phyloP scores from a whole-genome alignment of 2,329 filamentous ascomycete species.

The Sporothrix variecibatus region DNA sequence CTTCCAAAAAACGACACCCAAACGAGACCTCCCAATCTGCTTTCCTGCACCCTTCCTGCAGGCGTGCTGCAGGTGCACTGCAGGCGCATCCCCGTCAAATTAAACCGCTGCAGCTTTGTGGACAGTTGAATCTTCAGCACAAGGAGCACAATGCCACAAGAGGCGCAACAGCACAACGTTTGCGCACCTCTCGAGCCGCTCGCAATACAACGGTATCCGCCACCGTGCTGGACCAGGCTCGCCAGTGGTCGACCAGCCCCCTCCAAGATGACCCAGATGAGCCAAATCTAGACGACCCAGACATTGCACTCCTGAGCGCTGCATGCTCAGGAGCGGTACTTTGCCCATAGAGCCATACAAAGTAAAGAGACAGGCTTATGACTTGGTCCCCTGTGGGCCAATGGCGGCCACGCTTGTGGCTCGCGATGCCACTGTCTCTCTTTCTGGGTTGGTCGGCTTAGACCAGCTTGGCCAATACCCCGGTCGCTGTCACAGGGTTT shows the following conservation, averaged over 20 bases:
- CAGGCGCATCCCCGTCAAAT: constrained; percentile 22
- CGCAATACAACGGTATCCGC: constrained; percentile 23
- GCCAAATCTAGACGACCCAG: neutral
- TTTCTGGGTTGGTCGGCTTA: neutral
- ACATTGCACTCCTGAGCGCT: constrained; percentile 24
- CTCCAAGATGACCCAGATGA: constrained; percentile 4
- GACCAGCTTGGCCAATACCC: constrained; percentile 4
- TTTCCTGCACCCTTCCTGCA: constrained; percentile 23
- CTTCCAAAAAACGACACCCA: neutral
- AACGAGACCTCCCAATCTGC: constrained; percentile 8
- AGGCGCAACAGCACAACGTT: neutral
- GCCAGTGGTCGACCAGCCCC: constrained; percentile 13
- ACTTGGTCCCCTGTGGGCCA: constrained; percentile 5
- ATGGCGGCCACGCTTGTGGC: constrained; percentile 16
- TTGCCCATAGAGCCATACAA: neutral
- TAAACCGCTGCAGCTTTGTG: constrained; percentile 24
- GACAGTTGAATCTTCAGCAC: constrained; percentile 10
- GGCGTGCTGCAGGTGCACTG: constrained; percentile 21
- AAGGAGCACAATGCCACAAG: neutral
- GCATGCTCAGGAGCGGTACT: constrained; percentile 20
- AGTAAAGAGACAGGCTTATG: neutral
- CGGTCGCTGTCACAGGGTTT: constrained; percentile 19
- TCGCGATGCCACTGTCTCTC: constrained; percentile 27
- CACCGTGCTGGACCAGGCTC: neutral
- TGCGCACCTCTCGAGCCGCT: constrained; percentile 18